A percentile compares a stretch with the other conserved stretches of the same genome.
Evolutionary conservation across 768 basidiomycete genomes (phyloP).

Genomic region (Dioszegia hungarica): DNA sequence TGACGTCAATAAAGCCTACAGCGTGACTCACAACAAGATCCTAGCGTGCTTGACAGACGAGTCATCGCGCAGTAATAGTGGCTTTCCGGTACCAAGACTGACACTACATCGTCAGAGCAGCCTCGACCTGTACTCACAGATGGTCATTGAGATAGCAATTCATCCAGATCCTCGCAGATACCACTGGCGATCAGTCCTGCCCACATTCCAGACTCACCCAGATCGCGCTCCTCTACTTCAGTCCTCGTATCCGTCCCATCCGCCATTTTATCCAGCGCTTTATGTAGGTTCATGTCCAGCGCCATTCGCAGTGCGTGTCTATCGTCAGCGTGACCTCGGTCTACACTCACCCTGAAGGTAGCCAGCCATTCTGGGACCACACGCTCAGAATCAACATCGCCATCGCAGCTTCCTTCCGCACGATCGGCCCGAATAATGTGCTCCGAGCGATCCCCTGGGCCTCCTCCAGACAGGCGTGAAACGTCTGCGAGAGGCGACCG

Average conservation of each 20-base stretch:
- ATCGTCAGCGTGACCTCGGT: not conserved
- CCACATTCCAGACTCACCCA: slow-evolving; percentile 55
- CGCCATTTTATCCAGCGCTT: slow-evolving; percentile 83
- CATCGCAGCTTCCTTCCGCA: slow-evolving; percentile 85
- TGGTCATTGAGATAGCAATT: slow-evolving; percentile 96
- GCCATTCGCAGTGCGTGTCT: slow-evolving; percentile 92
- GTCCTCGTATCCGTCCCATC: slow-evolving; percentile 58
- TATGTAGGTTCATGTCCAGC: slow-evolving; percentile 84
- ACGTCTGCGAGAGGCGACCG: slow-evolving; percentile 74
- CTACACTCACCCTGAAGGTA: slow-evolving; percentile 64
- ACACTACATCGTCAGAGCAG: slow-evolving; percentile 57
- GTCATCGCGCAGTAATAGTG: slow-evolving; percentile 84
- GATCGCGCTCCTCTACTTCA: slow-evolving; percentile 76
- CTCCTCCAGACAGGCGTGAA: slow-evolving; percentile 87
- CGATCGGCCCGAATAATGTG: slow-evolving; percentile 86
- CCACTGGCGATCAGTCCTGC: slow-evolving; percentile 49
- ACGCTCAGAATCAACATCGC: slow-evolving; percentile 88
- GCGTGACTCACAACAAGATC: slow-evolving; percentile 60
- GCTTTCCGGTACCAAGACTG: slow-evolving; percentile 86
- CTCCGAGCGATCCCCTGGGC: slow-evolving; percentile 93
- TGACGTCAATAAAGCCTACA: not conserved
- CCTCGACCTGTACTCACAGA: slow-evolving; percentile 57
- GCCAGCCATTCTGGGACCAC: slow-evolving; percentile 91
- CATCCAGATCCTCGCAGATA: slow-evolving; percentile 89
- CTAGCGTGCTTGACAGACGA: slow-evolving; percentile 79